phyloP scores from a whole-genome alignment of 768 basidiomycete genomes.

The Leccinum ochraceum region DNA sequence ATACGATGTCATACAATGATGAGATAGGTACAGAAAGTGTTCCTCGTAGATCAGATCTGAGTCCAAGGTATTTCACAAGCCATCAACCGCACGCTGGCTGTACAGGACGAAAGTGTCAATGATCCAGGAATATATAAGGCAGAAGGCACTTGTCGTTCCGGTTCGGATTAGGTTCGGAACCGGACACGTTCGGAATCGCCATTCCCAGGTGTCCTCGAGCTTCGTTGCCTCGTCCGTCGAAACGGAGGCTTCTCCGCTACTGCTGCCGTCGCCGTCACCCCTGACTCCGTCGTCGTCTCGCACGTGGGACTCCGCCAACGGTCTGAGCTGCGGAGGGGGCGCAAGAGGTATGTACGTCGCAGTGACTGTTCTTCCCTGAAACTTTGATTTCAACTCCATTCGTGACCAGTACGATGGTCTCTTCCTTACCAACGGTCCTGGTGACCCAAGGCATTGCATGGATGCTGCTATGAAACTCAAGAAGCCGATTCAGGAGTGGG shows the following conservation, averaged over 20 bases:
- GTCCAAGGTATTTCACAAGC: too few relatives aligned
- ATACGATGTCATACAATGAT: too few relatives aligned
- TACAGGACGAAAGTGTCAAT: too few relatives aligned
- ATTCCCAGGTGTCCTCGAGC: too few relatives aligned
- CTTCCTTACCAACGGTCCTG: slow-evolving; percentile 96
- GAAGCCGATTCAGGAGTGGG: slow-evolving; percentile 84
- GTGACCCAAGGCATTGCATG: slow-evolving; percentile 92
- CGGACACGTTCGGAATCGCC: too few relatives aligned
- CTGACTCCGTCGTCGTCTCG: slow-evolving; percentile 3
- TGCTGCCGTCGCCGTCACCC: slow-evolving; percentile 9
- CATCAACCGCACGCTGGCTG: too few relatives aligned
- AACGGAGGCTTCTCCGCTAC: slow-evolving; percentile 5
- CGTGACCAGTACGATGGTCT: slow-evolving; percentile 92
- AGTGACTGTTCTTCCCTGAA: slow-evolving; percentile 96
- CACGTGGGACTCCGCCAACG: slow-evolving; percentile 15
- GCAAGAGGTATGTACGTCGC: slow-evolving; percentile 60
- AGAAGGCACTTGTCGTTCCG: too few relatives aligned
- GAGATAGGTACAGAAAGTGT: too few relatives aligned
- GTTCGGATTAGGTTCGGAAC: too few relatives aligned
- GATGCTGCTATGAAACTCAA: slow-evolving; percentile 80
- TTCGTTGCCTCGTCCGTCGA: too few relatives aligned
- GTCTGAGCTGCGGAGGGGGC: slow-evolving; percentile 24
- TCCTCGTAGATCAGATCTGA: too few relatives aligned
- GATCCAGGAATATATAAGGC: too few relatives aligned
- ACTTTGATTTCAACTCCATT: slow-evolving; percentile 92